Conservation (phyloP, 2,329 filamentous ascomycete species). For the Penicillium thymicola region DNA sequence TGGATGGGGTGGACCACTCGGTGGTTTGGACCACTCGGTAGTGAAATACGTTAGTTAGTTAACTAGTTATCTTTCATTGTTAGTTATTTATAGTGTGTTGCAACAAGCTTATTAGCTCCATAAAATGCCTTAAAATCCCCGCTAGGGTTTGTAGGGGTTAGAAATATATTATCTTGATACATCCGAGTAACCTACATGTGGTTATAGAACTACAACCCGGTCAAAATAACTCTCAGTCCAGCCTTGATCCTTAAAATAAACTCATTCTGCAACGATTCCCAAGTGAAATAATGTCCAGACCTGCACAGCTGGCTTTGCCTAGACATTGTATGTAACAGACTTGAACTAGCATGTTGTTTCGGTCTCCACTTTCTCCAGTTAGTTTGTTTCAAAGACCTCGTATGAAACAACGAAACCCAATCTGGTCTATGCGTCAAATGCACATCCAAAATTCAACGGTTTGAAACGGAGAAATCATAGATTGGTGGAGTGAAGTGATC, state of each 20-base stretch:
- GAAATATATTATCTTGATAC: no score
- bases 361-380: neutral
- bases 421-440: neutral
- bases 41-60: no score
- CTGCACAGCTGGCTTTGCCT: neutral
- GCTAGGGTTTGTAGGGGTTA: no score
- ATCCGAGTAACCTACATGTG: no score
- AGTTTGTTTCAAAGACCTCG: neutral
- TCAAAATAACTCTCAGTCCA: neutral
- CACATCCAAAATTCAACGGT: no score
- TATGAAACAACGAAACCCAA: neutral
- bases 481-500: neutral
- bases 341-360: neutral
- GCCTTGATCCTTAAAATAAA: neutral
- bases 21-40: no score
- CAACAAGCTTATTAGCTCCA: no score
- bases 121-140: no score
- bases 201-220: no score
- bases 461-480: neutral
- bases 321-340: neutral
- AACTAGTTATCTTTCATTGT: no score
- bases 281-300: neutral
- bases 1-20: no score
- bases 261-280: neutral
- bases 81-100: no score